Conservation (phyloP, 108 stramenopile species). For the Fragilariopsis cylindrus region DNA sequence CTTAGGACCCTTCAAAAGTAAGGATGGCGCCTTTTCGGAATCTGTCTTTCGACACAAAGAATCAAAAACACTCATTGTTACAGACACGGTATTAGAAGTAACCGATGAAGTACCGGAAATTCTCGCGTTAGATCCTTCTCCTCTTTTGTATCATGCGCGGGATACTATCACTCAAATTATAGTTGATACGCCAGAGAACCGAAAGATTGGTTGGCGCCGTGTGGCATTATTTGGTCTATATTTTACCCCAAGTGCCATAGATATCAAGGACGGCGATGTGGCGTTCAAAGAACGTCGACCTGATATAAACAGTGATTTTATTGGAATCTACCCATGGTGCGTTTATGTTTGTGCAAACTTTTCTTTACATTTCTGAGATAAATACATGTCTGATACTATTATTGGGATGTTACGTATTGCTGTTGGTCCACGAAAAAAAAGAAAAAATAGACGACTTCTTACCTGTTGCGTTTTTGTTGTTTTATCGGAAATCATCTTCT, state of each 20-base stretch:
- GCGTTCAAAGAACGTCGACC: slow-evolving; percentile 77
- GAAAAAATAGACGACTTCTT: too few relatives aligned
- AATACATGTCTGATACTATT: neutral
- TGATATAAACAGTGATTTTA: slow-evolving; percentile 81
- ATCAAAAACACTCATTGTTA: slow-evolving; percentile 85
- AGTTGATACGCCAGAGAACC: slow-evolving; percentile 71
- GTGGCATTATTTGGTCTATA: slow-evolving; percentile 88
- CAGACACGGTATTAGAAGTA: slow-evolving; percentile 88
- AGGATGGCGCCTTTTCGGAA: slow-evolving; percentile 92
- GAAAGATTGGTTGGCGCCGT: slow-evolving; percentile 88
- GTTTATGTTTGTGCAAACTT: too few relatives aligned
- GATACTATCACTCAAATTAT: slow-evolving; percentile 82
- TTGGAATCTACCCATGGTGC: slow-evolving; percentile 81
- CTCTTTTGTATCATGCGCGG: slow-evolving; percentile 92
- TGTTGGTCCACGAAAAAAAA: too few relatives aligned
- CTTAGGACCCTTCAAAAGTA: slow-evolving; percentile 86
- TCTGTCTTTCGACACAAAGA: slow-evolving; percentile 89
- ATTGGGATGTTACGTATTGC: neutral
- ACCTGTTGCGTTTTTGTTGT: too few relatives aligned
- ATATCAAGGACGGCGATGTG: slow-evolving; percentile 69
- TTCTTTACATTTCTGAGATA: neutral
- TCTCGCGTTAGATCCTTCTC: slow-evolving; percentile 78
- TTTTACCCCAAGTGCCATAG: slow-evolving; percentile 84
- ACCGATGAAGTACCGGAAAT: slow-evolving; percentile 81
- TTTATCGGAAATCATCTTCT: neutral